Conservation (phyloP, 1,284 basidiomycete genomes). For the Ceratobasidium papillatum region DNA sequence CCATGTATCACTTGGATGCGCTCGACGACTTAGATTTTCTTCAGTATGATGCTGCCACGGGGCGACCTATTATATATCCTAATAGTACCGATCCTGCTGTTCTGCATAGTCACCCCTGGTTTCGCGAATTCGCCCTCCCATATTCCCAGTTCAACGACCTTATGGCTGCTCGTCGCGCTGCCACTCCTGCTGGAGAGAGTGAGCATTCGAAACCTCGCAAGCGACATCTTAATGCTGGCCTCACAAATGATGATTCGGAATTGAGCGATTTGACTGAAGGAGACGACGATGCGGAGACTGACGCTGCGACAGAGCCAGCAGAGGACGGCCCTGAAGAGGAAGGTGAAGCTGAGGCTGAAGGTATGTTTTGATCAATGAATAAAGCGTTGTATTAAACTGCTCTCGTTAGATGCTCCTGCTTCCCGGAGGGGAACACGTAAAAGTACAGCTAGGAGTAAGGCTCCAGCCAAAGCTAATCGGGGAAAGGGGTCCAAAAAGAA, state of each 20-base stretch:
- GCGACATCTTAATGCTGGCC: constrained; percentile 36
- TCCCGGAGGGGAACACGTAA: constrained; percentile 29
- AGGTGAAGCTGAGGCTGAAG: constrained; percentile 32
- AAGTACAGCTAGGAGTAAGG: constrained; percentile 1
- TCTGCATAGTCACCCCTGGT: constrained; percentile 42
- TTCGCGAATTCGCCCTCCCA: constrained; percentile 45
- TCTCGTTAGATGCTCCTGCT: constrained; percentile 7
- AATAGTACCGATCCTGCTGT: constrained; percentile 4
- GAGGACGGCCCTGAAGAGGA: constrained; percentile 36
- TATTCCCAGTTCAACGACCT: constrained; percentile 40
- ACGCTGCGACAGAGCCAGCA: constrained; percentile 44
- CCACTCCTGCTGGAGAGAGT: constrained; percentile 27
- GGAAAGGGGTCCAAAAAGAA: constrained; percentile 26
- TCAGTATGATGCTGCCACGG: constrained; percentile 19
- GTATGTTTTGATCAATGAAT: constrained; percentile 37
- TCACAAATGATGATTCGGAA: constrained; percentile 40
- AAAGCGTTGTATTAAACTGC: not conserved
- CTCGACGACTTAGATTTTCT: constrained; percentile 75
- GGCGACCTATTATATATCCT: constrained; percentile 24
- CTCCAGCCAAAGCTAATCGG: not conserved
- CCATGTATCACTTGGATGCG: constrained; percentile 78
- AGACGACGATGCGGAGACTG: constrained; percentile 43
- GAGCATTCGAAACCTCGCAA: constrained; percentile 27
- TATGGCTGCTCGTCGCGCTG: constrained; percentile 37
- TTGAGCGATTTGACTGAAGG: constrained; percentile 42